phyloP scores from a whole-genome alignment of 177 flowering plant genomes.

The Tripterygium wilfordii region DNA sequence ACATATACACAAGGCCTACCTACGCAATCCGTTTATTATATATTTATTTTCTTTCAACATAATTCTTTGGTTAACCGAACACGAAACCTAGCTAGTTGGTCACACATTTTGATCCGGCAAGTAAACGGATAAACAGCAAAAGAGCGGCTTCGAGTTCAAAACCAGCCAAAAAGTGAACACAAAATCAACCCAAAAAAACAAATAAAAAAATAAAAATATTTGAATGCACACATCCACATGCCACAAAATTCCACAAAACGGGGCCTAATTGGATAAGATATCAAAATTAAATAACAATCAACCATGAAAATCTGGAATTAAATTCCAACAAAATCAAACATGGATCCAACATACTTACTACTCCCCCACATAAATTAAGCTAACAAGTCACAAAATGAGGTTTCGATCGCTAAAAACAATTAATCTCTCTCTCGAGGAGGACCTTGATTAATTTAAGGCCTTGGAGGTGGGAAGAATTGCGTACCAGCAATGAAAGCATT shows the following conservation, averaged over 20 bases:
- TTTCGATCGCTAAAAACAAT: neutral
- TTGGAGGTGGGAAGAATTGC: conserved; percentile 73
- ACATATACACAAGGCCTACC: too few species aligned
- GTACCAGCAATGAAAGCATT: conserved; percentile 72
- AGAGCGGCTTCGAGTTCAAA: conserved; percentile 32
- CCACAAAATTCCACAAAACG: neutral
- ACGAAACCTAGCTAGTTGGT: conserved; percentile 21
- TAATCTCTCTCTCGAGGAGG: too few species aligned
- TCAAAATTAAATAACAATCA: conserved; percentile 2
- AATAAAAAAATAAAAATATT: neutral
- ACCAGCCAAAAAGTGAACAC: conserved; percentile 27
- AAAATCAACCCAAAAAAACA: neutral
- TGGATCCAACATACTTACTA: conserved; percentile 1
- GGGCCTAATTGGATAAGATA: neutral
- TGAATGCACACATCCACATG: conserved; percentile 15
- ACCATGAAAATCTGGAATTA: conserved; percentile 12
- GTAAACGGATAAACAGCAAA: conserved; percentile 42
- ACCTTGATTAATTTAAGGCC: too few species aligned
- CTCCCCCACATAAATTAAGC: neutral
- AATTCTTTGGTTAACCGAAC: conserved; percentile 24
- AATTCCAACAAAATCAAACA: conserved; percentile 17
- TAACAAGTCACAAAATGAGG: neutral
- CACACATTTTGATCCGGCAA: conserved; percentile 31
- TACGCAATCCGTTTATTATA: too few species aligned
- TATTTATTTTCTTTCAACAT: too few species aligned